phyloP scores from a whole-genome alignment of 2,329 filamentous ascomycete species.

The Epichloe festucae region DNA sequence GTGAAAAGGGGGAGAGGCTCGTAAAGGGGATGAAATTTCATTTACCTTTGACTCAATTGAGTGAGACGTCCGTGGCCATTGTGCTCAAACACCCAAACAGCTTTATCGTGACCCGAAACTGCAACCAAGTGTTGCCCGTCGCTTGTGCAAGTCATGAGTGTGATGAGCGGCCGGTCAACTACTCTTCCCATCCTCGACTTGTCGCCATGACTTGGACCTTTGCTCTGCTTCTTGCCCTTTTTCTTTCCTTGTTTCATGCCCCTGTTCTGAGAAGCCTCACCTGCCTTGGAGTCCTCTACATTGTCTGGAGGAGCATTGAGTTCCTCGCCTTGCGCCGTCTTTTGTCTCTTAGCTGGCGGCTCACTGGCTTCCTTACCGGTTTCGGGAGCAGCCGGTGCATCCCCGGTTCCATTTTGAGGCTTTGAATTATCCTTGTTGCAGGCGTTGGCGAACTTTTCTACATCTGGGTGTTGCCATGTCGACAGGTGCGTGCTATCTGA shows the following conservation, averaged over 20 bases:
- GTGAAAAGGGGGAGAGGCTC: neutral
- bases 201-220: slow-evolving; percentile 11
- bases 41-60: slow-evolving; percentile 59
- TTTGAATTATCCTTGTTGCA: slow-evolving; percentile 11
- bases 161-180: slow-evolving; percentile 51
- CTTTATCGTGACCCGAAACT: slow-evolving; percentile 85
- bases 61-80: slow-evolving; percentile 46
- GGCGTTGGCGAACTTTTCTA: slow-evolving; percentile 18
- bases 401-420: slow-evolving; percentile 3
- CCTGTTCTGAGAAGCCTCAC: slow-evolving; percentile 8
- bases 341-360: slow-evolving; percentile 25
- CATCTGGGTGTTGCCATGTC: slow-evolving; percentile 44
- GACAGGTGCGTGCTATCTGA: slow-evolving; percentile 44
- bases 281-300: slow-evolving; percentile 3
- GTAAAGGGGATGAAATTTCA: neutral
- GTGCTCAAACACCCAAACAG: slow-evolving; percentile 67
- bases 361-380: slow-evolving; percentile 13
- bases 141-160: slow-evolving; percentile 50
- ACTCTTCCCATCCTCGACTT: slow-evolving; percentile 15
- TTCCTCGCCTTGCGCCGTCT: slow-evolving; percentile 15
- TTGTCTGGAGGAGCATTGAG: slow-evolving; percentile 3
- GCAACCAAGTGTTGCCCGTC: slow-evolving; percentile 59
- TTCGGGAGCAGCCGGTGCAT: slow-evolving; percentile 6
- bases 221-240: slow-evolving; percentile 18
- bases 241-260: slow-evolving; percentile 11